Percentiles rank a stretch among this genome's conserved stretches.
Conservation (phyloP, 2,329 filamentous ascomycete species). For the Xylariaceae sp. region DNA sequence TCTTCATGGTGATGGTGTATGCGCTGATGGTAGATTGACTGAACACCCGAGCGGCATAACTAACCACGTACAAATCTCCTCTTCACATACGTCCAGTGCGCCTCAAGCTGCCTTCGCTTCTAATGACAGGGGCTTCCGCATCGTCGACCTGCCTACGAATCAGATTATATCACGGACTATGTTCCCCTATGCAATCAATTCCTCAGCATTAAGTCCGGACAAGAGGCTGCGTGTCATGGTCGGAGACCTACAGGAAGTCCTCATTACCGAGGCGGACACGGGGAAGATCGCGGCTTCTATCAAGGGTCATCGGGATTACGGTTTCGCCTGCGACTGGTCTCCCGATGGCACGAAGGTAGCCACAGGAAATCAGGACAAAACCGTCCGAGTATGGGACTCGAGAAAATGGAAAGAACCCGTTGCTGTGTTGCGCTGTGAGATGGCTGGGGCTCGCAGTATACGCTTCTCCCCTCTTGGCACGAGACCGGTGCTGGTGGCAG, state of each 20-base stretch:
- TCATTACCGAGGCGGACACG: conserved; percentile 67
- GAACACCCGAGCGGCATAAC: conserved; percentile 53
- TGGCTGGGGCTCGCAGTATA: conserved; percentile 65
- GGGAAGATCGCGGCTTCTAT: conserved; percentile 56
- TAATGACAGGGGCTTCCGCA: conserved; percentile 57
- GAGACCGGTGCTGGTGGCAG: conserved; percentile 62
- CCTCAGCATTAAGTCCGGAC: conserved; percentile 68
- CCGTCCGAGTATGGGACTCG: conserved; percentile 72
- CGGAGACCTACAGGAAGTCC: conserved; percentile 61
- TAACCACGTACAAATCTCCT: conserved; percentile 60
- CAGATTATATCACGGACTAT: conserved; percentile 49
- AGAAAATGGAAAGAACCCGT: conserved; percentile 59
- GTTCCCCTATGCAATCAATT: conserved; percentile 66
- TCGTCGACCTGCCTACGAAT: conserved; percentile 57
- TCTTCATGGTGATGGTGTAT: conserved; percentile 38
- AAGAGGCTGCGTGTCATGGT: conserved; percentile 68
- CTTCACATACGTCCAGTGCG: conserved; percentile 46
- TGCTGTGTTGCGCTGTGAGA: conserved; percentile 56
- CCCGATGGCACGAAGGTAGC: conserved; percentile 72
- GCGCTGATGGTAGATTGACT: conserved; percentile 45
- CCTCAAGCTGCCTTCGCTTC: conserved; percentile 59
- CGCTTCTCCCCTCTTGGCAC: conserved; percentile 69
- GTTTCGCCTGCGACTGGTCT: conserved; percentile 77
- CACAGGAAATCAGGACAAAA: conserved; percentile 72
- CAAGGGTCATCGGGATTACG: conserved; percentile 63